phyloP scores from a whole-genome alignment of 2,329 filamentous ascomycete genomes.

The Chrysoporthe puriensis region DNA sequence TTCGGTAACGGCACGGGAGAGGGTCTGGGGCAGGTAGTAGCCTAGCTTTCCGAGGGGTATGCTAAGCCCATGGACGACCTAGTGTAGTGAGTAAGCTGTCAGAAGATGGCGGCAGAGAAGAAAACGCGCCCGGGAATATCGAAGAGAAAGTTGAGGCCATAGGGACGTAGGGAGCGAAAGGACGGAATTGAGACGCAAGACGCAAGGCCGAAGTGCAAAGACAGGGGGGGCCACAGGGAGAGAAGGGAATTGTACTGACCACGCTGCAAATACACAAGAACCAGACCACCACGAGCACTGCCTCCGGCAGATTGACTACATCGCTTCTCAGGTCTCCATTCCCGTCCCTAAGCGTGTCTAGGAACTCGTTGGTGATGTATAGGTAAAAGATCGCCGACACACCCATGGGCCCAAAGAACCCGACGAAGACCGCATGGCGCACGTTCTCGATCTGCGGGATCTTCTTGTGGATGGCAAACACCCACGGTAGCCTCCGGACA shows the following conservation, averaged over 20 bases:
- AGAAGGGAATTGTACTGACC: slow-evolving; percentile 53
- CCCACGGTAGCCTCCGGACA: slow-evolving; percentile 75
- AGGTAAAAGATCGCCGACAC: slow-evolving; percentile 92
- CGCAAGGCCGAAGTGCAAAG: slow-evolving; percentile 7
- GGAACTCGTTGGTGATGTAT: slow-evolving; percentile 77
- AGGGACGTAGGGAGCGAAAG: too few relatives aligned
- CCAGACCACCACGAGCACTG: slow-evolving; percentile 77
- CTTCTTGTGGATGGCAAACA: slow-evolving; percentile 72
- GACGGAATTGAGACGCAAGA: too few relatives aligned
- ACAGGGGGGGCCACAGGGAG: neutral
- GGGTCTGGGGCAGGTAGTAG: slow-evolving; percentile 64
- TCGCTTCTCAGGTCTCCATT: slow-evolving; percentile 67
- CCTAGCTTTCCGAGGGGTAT: slow-evolving; percentile 75
- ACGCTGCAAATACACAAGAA: slow-evolving; percentile 84
- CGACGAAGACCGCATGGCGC: slow-evolving; percentile 80
- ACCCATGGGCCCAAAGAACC: slow-evolving; percentile 92
- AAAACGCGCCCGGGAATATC: too few relatives aligned
- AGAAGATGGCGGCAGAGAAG: too few relatives aligned
- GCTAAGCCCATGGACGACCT: slow-evolving; percentile 80
- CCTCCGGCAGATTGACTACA: slow-evolving; percentile 66
- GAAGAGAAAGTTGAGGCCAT: too few relatives aligned
- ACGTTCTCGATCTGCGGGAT: slow-evolving; percentile 79
- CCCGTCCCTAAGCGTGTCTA: slow-evolving; percentile 57
- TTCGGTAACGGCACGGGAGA: slow-evolving; percentile 51
- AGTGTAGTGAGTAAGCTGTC: neutral